Evolutionary conservation across 179 eudicot genomes (phyloP).

Genomic region (Camellia oleifera): DNA sequence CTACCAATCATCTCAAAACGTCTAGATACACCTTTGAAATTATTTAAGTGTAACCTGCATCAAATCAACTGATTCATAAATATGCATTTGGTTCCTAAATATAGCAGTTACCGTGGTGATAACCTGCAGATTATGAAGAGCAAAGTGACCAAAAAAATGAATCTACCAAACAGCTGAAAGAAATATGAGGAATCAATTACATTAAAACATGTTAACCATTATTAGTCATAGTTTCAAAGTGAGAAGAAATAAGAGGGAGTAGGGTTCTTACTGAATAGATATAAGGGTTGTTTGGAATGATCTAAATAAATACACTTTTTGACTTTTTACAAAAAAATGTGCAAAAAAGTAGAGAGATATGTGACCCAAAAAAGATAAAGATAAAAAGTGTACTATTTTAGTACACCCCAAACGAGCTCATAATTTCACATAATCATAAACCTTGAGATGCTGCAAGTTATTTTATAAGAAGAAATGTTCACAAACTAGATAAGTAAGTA

Average conservation of each 20-base stretch:
- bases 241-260: not conserved
- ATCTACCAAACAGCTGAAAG: not conserved
- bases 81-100: constrained; percentile 2
- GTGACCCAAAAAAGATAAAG: no score
- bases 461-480: not conserved
- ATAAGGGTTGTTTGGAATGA: no score
- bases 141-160: not conserved
- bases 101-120: constrained; percentile 7
- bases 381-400: no score
- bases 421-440: not conserved
- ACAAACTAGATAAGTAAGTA: not conserved
- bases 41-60: constrained; percentile 11
- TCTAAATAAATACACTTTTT: no score
- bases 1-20: constrained; percentile 23
- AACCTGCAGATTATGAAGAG: constrained; percentile 10
- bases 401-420: no score
- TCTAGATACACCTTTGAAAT: constrained; percentile 19
- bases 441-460: not conserved
- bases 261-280: not conserved
- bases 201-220: not conserved
- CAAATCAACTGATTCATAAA: not conserved
- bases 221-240: not conserved
- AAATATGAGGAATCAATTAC: not conserved
- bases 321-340: no score
- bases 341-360: no score